These are phyloP conservation scores for Xylariaceae sp. DNA, from an alignment of 2,329 filamentous ascomycete species.

Conservation along the genomic window DNA sequence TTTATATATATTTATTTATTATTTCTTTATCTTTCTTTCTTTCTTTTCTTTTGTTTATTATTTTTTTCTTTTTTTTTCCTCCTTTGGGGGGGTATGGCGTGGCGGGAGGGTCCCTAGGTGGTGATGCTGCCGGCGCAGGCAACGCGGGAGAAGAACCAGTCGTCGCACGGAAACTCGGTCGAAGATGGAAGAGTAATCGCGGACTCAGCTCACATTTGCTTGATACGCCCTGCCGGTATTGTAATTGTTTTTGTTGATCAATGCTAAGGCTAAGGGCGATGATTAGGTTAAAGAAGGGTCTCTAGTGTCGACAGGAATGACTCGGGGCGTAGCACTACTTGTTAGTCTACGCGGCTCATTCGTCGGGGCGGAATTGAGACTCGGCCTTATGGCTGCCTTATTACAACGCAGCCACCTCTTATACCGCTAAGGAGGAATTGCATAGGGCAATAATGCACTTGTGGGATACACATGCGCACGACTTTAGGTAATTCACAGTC, in stretches of 20 bases:
- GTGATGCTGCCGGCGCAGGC: constrained; percentile 18
- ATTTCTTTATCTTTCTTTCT: no score
- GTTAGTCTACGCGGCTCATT: not conserved
- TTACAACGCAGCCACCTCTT: not conserved
- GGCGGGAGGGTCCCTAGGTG: constrained; percentile 10
- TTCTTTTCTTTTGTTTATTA: no score
- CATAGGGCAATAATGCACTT: not conserved
- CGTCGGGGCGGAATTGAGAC: not conserved
- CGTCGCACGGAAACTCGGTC: not conserved
- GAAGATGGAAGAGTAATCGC: not conserved
- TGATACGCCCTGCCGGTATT: not conserved
- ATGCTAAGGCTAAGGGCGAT: not conserved
- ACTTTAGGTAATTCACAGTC: not conserved
- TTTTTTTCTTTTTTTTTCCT: no score
- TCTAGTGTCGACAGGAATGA: not conserved
- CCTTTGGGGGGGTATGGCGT: no score
- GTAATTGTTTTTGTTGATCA: not conserved
- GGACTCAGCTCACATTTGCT: not conserved
- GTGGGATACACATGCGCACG: not conserved
- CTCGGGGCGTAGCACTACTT: not conserved
- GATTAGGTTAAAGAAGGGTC: not conserved
- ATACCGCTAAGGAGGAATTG: not conserved
- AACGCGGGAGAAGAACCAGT: constrained; percentile 11
- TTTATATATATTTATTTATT: constrained; percentile 1
- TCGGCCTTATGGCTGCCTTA: not conserved